Evolutionary conservation across 164 flowering plant genomes (phyloP).

Genomic region (Vitis rotundifolia): DNA sequence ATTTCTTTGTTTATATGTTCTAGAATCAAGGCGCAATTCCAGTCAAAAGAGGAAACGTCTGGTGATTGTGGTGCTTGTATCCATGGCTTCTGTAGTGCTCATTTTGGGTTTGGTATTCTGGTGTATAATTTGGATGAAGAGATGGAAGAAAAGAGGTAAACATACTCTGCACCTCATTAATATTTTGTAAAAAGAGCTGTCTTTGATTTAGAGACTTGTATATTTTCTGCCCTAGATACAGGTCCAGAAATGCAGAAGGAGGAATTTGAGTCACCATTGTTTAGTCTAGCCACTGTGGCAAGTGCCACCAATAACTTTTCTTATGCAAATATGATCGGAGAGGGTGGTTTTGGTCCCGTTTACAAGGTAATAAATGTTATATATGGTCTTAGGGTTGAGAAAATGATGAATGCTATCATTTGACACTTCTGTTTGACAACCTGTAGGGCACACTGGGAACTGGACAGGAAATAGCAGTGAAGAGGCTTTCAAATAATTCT

Average conservation of each 20-base stretch:
- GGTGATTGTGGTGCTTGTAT: neutral
- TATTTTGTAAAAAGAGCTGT: too few species aligned
- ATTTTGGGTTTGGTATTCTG: neutral
- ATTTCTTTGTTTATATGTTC: neutral
- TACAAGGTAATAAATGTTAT: too few species aligned
- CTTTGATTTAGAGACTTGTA: too few species aligned
- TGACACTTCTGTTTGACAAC: too few species aligned
- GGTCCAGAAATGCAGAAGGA: too few species aligned
- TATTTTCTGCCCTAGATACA: neutral
- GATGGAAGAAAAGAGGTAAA: neutral
- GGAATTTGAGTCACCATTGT: too few species aligned
- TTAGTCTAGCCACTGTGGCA: too few species aligned
- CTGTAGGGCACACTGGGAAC: constrained; percentile 4
- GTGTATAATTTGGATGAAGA: neutral
- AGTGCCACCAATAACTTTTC: too few species aligned
- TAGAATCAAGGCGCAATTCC: neutral
- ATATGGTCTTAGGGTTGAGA: too few species aligned
- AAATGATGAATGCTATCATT: too few species aligned
- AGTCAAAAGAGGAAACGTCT: neutral
- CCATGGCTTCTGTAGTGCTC: neutral
- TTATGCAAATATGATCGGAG: too few species aligned
- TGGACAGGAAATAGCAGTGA: constrained; percentile 24
- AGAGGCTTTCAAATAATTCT: constrained; percentile 16
- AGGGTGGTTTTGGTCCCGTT: too few species aligned
- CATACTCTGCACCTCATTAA: neutral